Conservation (phyloP, 2,329 filamentous ascomycete genomes). For the Tolypocladium ophioglossoides region DNA sequence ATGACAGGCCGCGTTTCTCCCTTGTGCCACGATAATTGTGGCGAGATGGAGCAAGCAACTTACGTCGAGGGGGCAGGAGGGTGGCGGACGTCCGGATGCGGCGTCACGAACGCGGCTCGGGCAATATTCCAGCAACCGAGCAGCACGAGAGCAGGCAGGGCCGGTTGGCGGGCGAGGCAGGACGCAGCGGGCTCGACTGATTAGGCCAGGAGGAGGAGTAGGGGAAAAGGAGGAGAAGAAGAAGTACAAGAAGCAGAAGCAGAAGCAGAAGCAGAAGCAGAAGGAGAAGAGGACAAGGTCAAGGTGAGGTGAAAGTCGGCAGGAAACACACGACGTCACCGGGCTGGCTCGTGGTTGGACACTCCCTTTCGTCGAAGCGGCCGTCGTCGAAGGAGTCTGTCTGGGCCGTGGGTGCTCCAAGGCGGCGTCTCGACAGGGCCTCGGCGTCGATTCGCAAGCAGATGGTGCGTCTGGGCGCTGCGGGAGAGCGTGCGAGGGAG, state of each 20-base stretch:
- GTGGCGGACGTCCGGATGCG: not conserved
- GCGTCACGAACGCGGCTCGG: conserved; percentile 12
- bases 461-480: not conserved
- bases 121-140: conserved; percentile 31
- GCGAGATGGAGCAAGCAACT: conserved; percentile 2
- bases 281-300: too few species aligned
- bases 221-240: not conserved
- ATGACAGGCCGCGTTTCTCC: not conserved
- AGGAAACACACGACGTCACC: not conserved
- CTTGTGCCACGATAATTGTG: not conserved
- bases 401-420: not conserved
- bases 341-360: not conserved
- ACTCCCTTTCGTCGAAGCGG: not conserved
- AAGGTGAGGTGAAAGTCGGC: too few species aligned
- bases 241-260: too few species aligned
- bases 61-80: conserved; percentile 1
- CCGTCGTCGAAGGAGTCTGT: not conserved
- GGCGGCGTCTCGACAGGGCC: not conserved
- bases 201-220: not conserved
- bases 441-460: not conserved
- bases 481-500: not conserved
- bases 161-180: not conserved
- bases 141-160: conserved; percentile 1
- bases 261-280: too few species aligned
- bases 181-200: not conserved